Percentiles rank a stretch among this genome's conserved stretches.
These are phyloP conservation scores for Monosporozyma aerobia DNA, from an alignment of 805 yeast genomes.

Conservation along the genomic window DNA sequence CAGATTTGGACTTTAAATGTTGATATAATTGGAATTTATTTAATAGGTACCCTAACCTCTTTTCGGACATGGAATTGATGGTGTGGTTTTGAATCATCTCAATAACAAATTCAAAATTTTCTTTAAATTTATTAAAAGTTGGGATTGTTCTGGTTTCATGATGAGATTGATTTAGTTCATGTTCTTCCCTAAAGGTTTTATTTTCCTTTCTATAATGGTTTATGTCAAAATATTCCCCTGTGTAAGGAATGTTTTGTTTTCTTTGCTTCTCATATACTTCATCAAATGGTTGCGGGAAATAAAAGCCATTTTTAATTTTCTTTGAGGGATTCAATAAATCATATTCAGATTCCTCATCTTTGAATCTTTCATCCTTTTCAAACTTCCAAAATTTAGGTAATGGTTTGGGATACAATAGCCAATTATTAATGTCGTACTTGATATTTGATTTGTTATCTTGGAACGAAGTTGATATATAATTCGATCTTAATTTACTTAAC, in stretches of 20 bases:
- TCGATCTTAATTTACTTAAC: constrained; percentile 46
- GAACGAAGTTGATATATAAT: constrained; percentile 51
- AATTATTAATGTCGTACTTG: constrained; percentile 46
- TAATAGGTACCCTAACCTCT: constrained; percentile 26
- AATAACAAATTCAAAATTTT: constrained; percentile 24
- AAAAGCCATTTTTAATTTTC: constrained; percentile 3
- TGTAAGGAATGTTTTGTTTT: constrained; percentile 10
- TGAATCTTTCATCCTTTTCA: constrained; percentile 24
- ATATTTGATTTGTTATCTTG: constrained; percentile 70
- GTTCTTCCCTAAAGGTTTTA: background rate
- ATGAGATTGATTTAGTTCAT: background rate
- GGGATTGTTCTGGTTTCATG: constrained; percentile 16
- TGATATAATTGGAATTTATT: constrained; percentile 32
- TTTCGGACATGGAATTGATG: constrained; percentile 16
- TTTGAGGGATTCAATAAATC: constrained; percentile 1
- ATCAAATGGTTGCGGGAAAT: constrained; percentile 10
- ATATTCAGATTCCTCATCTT: constrained; percentile 14
- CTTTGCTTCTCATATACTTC: constrained; percentile 10
- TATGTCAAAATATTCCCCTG: constrained; percentile 31
- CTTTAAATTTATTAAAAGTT: constrained; percentile 23
- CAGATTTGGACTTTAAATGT: constrained; percentile 29
- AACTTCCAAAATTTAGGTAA: constrained; percentile 36
- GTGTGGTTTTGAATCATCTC: constrained; percentile 12
- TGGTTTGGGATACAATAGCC: constrained; percentile 85
- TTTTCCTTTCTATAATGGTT: constrained; percentile 20